Base-by-base conservation (phyloP, 306 rosid species). In the Myrica gale region DNA sequence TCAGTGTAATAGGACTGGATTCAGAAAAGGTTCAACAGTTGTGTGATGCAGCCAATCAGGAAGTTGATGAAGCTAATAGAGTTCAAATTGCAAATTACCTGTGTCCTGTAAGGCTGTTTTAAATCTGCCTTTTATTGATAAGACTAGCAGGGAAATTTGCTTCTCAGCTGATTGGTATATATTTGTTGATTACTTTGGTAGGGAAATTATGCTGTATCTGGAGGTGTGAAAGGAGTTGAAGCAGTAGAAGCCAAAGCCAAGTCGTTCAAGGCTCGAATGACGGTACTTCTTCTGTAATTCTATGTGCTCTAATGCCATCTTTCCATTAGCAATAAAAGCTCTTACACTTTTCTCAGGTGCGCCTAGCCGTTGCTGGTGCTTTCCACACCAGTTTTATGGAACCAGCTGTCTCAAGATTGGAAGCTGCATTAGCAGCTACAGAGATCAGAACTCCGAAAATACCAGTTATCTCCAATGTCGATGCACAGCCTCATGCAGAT, bases 241-340 rank as follows among this genome's bases (percentile, higher is more conserved):
- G 89, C 56, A 39, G 83, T 96, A 43, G 99, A 96, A 84, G 86
- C 98, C 78, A 96, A 90, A 87, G 99, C 99, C 58, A 96, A 96
- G 81, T 96, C 98, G 63, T 96, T 96, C 90, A 92, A 96, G 89
- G 99, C 99, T 82, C 91, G 99, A 76, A 96, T 92, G 99, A 92
- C 97, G 76, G 99, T 96, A 89, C 47, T 55, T 32, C 23, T 4
- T 26, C 76, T 65, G 80, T 69, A 23, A 17, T 66, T 72, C 54
- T 65, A 57, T 7, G 60, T 67, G 43, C 0, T 46, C 73, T 48
- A 1, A 4, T 60, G 52, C 23, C 71, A 54, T 63, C 52, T 82
- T 71, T 15, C 61, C 17, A 41, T 74, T 21, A 68, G 74, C 73
- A 68, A 56, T 84, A 75, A 84, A 50, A 57, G 79, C 53, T 3